These are phyloP conservation scores for Spiromastix sp. DNA, from an alignment of 2,329 filamentous ascomycete genomes.

Conservation along the genomic window DNA sequence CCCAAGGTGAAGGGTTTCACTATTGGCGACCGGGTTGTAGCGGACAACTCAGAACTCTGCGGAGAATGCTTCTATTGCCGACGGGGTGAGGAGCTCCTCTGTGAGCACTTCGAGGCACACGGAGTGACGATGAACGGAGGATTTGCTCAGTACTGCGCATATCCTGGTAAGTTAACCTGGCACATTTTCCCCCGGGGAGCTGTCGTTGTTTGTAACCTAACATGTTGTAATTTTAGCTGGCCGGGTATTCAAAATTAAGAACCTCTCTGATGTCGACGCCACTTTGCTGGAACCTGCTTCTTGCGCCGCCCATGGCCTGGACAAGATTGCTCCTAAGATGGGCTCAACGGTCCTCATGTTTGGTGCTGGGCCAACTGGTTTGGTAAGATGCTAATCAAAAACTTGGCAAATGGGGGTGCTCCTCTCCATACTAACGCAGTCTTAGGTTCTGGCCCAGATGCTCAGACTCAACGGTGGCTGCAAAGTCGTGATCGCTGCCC, in stretches of 20 bases:
- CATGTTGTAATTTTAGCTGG: constrained; percentile 24
- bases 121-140: constrained; percentile 52
- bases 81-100: constrained; percentile 56
- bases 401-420: too few relatives aligned
- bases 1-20: constrained; percentile 50
- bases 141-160: constrained; percentile 59
- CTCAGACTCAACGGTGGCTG: constrained; percentile 57
- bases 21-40: constrained; percentile 54
- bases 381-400: constrained; percentile 28
- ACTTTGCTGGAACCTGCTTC: constrained; percentile 60
- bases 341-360: constrained; percentile 56
- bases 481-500: constrained; percentile 59
- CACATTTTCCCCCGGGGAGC: too few relatives aligned
- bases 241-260: constrained; percentile 55
- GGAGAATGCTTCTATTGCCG: constrained; percentile 65
- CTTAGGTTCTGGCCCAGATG: constrained; percentile 47
- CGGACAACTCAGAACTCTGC: constrained; percentile 49
- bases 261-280: constrained; percentile 55
- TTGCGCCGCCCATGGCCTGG: constrained; percentile 57
- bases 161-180: constrained; percentile 25
- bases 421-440: background rate
- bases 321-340: constrained; percentile 57
- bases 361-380: constrained; percentile 57
- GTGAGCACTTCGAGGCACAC: constrained; percentile 58
- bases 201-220: too few relatives aligned